Conservation (phyloP, 306 rosid species). For the Casuarina cunninghamiana region DNA sequence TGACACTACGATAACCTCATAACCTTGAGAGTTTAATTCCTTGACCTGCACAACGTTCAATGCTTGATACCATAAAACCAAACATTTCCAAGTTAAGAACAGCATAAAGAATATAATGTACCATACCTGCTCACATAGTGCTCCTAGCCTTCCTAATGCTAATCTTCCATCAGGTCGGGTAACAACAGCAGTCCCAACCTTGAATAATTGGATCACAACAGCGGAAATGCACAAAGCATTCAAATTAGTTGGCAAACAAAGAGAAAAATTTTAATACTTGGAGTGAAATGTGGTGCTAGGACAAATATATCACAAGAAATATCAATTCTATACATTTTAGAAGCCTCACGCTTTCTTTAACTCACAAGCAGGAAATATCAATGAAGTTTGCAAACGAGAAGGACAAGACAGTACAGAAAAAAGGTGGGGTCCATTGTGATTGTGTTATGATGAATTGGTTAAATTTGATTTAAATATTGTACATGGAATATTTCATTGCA, state of each 20-base stretch:
- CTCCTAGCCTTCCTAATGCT: conserved; percentile 73
- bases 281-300: not conserved
- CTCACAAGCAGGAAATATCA: not conserved
- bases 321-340: not conserved
- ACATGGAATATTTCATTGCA: not conserved
- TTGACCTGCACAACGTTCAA: conserved; percentile 60
- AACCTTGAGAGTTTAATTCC: conserved; percentile 75
- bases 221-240: not conserved
- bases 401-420: not conserved
- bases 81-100: conserved; percentile 22
- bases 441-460: not conserved
- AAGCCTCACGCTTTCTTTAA: not conserved
- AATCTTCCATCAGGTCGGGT: conserved; percentile 62
- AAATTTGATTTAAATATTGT: not conserved
- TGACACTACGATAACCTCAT: conserved; percentile 89
- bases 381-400: not conserved
- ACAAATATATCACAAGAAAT: not conserved
- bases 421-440: not conserved
- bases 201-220: conserved; percentile 19
- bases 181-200: conserved; percentile 76
- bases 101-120: not conserved
- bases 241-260: not conserved
- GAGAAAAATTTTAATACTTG: not conserved
- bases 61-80: conserved; percentile 14
- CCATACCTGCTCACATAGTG: conserved; percentile 85